Evolutionary conservation across 768 basidiomycete genomes (phyloP).

Genomic region (Tephrocybe sp.): DNA sequence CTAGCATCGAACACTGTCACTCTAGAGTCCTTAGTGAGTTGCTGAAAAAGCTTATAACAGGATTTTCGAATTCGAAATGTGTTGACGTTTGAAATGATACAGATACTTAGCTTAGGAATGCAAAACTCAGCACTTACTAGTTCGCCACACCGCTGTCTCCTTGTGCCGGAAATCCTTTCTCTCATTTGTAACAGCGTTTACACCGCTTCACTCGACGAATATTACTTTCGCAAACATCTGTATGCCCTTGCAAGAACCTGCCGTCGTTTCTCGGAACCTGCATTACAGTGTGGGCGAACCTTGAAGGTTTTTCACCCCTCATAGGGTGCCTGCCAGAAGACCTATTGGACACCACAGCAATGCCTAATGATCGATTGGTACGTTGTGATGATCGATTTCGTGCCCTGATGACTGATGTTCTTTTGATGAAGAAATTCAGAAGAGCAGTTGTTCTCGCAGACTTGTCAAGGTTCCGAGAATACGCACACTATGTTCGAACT

Average conservation of each 20-base stretch:
- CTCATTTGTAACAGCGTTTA: background rate
- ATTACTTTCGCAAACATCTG: background rate
- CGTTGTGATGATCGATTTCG: too few species aligned
- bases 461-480: background rate
- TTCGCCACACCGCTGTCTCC: background rate
- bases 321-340: constrained; percentile 3
- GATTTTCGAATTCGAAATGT: too few species aligned
- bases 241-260: background rate
- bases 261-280: background rate
- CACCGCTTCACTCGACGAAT: background rate
- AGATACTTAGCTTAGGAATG: too few species aligned
- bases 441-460: constrained; percentile 2
- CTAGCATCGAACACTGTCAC: too few species aligned
- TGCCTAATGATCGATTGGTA: too few species aligned
- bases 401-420: too few species aligned
- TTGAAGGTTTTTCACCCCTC: background rate
- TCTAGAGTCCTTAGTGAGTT: too few species aligned
- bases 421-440: background rate
- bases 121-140: too few species aligned
- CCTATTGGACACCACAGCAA: background rate
- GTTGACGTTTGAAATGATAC: too few species aligned
- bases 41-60: too few species aligned
- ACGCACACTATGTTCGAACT: background rate
- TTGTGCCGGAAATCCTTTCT: background rate
- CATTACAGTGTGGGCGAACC: background rate